phyloP scores from a whole-genome alignment of 1,284 basidiomycete species.

The Sutorius eximius region DNA sequence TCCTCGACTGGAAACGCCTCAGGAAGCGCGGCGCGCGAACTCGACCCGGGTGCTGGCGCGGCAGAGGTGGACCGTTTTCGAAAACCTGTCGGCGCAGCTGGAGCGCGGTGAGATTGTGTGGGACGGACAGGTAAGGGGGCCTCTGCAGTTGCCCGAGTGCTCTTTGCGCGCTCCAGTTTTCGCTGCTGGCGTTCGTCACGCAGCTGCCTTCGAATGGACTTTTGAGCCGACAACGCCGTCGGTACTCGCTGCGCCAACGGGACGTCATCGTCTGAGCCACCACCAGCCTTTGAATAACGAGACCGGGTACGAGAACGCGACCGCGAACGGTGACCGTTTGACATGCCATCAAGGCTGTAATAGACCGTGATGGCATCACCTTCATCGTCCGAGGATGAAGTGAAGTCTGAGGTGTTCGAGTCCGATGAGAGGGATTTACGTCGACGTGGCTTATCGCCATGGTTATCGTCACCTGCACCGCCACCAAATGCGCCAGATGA shows the following conservation, averaged over 20 bases:
- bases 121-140: constrained; percentile 14
- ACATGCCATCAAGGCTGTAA: constrained; percentile 39
- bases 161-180: constrained; percentile 47
- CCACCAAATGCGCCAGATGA: constrained; percentile 21
- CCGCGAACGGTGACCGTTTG: constrained; percentile 23
- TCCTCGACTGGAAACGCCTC: constrained; percentile 56
- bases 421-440: constrained; percentile 30
- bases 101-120: constrained; percentile 2
- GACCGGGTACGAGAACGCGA: constrained; percentile 26
- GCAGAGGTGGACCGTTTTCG: constrained; percentile 35
- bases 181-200: constrained; percentile 64
- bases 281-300: constrained; percentile 20
- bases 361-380: constrained; percentile 44
- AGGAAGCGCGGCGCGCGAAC: constrained; percentile 15
- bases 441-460: constrained; percentile 37
- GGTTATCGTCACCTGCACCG: constrained; percentile 37
- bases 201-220: constrained; percentile 69
- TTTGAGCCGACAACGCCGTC: constrained; percentile 73
- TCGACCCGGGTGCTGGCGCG: constrained; percentile 20
- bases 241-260: constrained; percentile 79
- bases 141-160: constrained; percentile 15
- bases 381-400: constrained; percentile 43
- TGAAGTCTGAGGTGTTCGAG: constrained; percentile 34
- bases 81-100: constrained; percentile 6
- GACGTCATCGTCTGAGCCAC: constrained; percentile 53